phyloP scores from a whole-genome alignment of 1,139 yeast species.

The Sugiyamaella paludigena region DNA sequence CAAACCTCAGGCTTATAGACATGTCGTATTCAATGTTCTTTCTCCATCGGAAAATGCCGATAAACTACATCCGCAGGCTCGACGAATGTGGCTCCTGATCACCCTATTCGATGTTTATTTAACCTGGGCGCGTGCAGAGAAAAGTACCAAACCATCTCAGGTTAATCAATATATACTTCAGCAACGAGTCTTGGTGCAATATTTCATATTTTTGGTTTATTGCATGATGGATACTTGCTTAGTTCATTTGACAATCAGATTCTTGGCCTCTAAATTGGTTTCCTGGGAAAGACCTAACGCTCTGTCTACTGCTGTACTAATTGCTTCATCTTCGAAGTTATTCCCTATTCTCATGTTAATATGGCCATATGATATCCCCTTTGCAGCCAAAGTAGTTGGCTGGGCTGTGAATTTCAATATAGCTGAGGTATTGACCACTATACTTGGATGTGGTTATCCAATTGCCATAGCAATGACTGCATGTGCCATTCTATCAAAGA shows the following conservation, averaged over 20 bases:
- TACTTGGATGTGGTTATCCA: constrained; percentile 46
- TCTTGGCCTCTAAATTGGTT: constrained; percentile 41
- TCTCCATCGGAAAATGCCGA: constrained; percentile 33
- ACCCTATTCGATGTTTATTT: constrained; percentile 87
- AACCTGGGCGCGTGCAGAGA: constrained; percentile 89
- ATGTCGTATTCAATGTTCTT: constrained; percentile 74
- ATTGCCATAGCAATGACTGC: constrained; percentile 37
- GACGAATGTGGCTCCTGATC: constrained; percentile 59
- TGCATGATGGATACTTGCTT: constrained; percentile 58
- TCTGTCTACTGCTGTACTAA: constrained; percentile 63
- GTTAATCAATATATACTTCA: constrained; percentile 38
- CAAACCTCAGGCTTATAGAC: constrained; percentile 88
- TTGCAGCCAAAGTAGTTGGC: constrained; percentile 60
- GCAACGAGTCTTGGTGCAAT: constrained; percentile 56
- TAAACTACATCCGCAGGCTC: constrained; percentile 30
- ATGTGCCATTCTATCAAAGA: constrained; percentile 25
- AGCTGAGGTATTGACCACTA: constrained; percentile 62
- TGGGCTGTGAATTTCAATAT: constrained; percentile 61
- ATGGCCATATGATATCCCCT: constrained; percentile 89
- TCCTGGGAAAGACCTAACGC: constrained; percentile 44
- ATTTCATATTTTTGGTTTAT: constrained; percentile 59
- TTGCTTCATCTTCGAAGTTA: constrained; percentile 74
- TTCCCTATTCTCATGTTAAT: constrained; percentile 93
- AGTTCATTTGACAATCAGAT: constrained; percentile 52
- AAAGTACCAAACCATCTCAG: constrained; percentile 34